These are phyloP conservation scores for Rhodotorula sp. DNA, from an alignment of 1,284 basidiomycete genomes.

Conservation along the genomic window DNA sequence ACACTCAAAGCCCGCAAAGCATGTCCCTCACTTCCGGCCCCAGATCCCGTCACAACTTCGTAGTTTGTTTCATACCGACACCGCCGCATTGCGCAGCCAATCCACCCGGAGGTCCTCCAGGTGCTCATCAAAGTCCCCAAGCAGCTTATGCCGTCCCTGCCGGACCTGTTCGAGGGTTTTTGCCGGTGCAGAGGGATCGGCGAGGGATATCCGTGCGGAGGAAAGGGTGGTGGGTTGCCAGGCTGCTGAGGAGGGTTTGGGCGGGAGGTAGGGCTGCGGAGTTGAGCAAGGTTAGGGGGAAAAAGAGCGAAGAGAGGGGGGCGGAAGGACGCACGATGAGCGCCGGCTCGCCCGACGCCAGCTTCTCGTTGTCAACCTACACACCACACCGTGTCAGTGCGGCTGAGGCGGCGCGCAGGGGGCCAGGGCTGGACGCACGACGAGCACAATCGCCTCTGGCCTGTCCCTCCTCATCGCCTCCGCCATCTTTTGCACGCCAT, in stretches of 20 bases:
- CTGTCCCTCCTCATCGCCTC: conserved; percentile 48
- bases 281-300: background rate
- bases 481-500: conserved; percentile 61
- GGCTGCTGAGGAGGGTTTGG: conserved; percentile 1
- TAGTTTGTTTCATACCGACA: conserved; percentile 1
- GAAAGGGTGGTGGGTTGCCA: conserved; percentile 48
- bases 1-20: too few species aligned
- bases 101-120: conserved; percentile 68
- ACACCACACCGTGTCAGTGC: background rate
- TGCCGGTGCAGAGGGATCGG: conserved; percentile 50
- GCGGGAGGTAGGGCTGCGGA: conserved; percentile 20
- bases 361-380: conserved; percentile 60
- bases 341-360: conserved; percentile 56
- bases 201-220: conserved; percentile 49
- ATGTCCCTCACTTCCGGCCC: background rate
- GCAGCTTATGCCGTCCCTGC: conserved; percentile 55
- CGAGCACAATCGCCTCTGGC: conserved; percentile 61
- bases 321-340: conserved; percentile 55
- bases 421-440: conserved; percentile 54
- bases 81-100: conserved; percentile 38
- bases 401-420: background rate
- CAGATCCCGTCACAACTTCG: too few species aligned
- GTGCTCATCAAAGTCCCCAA: conserved; percentile 75
- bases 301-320: background rate
- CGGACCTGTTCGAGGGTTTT: conserved; percentile 57